Evolutionary conservation across 148 eudicot species (phyloP), one percentile per base, ranked within the genome.

Genomic region (Simmondsia chinensis): DNA sequence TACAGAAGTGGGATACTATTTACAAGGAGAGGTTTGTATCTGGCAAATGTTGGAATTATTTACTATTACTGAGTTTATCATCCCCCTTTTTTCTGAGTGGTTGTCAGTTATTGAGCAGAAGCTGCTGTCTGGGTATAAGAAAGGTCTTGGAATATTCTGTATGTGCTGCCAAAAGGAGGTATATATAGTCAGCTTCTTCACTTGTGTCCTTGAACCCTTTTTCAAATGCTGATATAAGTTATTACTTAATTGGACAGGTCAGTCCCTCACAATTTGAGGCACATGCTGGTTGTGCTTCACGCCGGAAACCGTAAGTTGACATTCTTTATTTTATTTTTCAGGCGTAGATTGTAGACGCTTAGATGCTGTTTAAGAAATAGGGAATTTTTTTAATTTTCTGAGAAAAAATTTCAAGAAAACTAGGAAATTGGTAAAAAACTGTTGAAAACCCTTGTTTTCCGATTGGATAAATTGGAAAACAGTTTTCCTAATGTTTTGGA

Each of bases 181-280:
- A 71, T 7, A 10, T 42, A 20, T 43, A 2, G 24, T 33, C 27
- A 24, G 20, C 48, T 32, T 30, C 50, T 53, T 16, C 52, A 7
- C 16, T 31, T 37, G 11, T 3, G 9, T 57, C 9, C 21, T 21
- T 31, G 29, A 42, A 33, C 27, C 20, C 5, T 27, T 17, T 20
- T 11, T 34, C 20, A 3, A 3, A 16, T 54, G 18, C 38, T 50
- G 14, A 45, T 16, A 14, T 12, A 23, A 7, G 50, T 17, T 36
- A 2, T 19, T 17, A 33, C 38, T 50, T 51, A 12, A 39, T n/a
- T 68, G 71, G 46, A 57, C 77, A 91, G 97, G 75, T 91, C 25
- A 91, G 97, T 55, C 86, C 95, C 18, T 91, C 97, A 23, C 71
- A 57, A 35, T 91, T 91, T 63, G 97, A 91, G 62, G 76, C 95